Base-by-base conservation (phyloP, 495 filamentous ascomycete species). In the Chaetomium cochliodes region DNA sequence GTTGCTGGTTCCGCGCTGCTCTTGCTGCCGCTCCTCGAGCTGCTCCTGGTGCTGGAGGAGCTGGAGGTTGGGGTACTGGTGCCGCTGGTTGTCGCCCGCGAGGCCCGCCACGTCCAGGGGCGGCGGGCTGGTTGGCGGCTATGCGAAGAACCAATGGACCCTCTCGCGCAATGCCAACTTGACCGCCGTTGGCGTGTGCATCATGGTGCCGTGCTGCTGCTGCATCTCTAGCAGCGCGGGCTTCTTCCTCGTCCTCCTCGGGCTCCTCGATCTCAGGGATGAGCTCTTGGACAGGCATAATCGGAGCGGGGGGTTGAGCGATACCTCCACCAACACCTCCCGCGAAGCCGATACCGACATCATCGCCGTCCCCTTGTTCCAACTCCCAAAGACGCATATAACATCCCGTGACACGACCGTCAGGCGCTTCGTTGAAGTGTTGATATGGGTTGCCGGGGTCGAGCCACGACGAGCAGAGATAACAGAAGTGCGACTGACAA, bases 401-500 rank as follows among this genome's bases (percentile, higher is more conserved):
- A 73, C 94, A 97, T 8, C 70, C 67, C 28, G 79, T 89, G 0
- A 82, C 78, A 46, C 71, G 68, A 2, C 85, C 84, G 58, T 65
- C 62, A 9, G 78, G 72, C n/a, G 67, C 64, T 49, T 73, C 68
- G 70, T 96, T 97, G 79, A 92, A 98, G 73, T 98, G 94, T 53
- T 79, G 74, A 67, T 97, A 98, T 2, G 94, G 93, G 65, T 97
- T 93, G 20, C 74, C 79, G 3, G 88, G 83, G 22, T 85, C 78
- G n/a, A 98, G 81, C 89, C 92, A 98, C 15, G 86, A 82, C 0
- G 89, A 89, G 74, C 94, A 98, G 7, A 98, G 87, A 70, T 98
- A 98, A 76, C 94, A 98, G 71, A 97, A 98, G 74, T 98, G 94
- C 2, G 91, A 88, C 50, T 86, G 80, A 78, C 94, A 98, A 61